Base-by-base conservation (phyloP, 495 filamentous ascomycete genomes). In the Thermochaetoides thermophila region DNA sequence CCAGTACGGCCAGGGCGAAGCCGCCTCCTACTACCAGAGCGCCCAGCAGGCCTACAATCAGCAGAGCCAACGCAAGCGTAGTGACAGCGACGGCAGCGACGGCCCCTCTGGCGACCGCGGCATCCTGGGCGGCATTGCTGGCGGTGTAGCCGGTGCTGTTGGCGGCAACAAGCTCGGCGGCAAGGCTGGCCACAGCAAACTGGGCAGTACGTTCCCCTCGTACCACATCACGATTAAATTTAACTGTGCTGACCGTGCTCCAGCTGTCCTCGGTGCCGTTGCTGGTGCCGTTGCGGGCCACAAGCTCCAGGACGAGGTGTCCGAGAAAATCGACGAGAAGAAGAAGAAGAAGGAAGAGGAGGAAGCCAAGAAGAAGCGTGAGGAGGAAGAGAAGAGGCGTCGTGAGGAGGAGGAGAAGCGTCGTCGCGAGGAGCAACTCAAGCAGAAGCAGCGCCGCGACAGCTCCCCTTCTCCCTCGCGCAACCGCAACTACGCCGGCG, bases 321-420 rank as follows among this genome's bases (percentile, higher is more conserved):
- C 43, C 2, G 51, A 55, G 27, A 53, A 53, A 47, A 54, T 54
- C 31, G 50, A 59, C 39, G 41, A 55, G 35, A 53, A 45, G 43
- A 24, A 45, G 29, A 33, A 47, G 28, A 28, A 39, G 17, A 30
- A 31, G 14, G 27, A 37, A 13, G 32, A 41, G n/a, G 35, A 38
- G 25, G 38, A 38, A 21, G 26, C 29, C 36, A 23, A 24, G 43
- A 31, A 42, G 17, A 19, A 30, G 5, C 29, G 35, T 7, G 32
- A 40, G 16, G 30, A 38, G 14, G 39, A 39, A 9, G 43, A 39
- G 15, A 20, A 29, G 38, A 29, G 30, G 11, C 35, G 39, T 5
- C 27, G 21, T 3, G 20, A 29, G 21, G 30, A 29, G 6, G 40
- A 26, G 41, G 14, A 17, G 35, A 21, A 21, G 42, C 31, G 39